Evolutionary conservation across 495 filamentous ascomycete species (phyloP), one percentile per base, ranked within the genome.

Genomic region (Penicillium verhagenii): DNA sequence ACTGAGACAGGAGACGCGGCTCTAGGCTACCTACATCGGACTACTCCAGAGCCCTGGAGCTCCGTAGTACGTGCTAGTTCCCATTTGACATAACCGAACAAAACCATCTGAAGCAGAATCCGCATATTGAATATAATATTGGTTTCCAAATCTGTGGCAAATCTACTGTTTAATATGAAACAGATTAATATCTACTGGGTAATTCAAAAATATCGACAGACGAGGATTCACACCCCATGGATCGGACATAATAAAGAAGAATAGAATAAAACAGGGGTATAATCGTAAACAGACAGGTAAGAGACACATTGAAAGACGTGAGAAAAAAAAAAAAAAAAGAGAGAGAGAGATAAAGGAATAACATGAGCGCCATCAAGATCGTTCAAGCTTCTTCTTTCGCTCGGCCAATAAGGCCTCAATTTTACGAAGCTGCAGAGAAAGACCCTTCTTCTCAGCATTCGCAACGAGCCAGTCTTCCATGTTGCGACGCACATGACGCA

Each of bases 401-500:
- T 89, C 86, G 35, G 76, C 80, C 60, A 96, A 79, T 48, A 83
- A 67, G 7, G 74, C 84, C 67, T 92, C 86, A 63, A 96, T 74
- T 64, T 79, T 72, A n/a, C 80, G 68, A 52, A 88, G 72, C 59
- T 81, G 74, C 21, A 72, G 63, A 54, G 80, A 79, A 55, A 88
- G 71, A 4, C 73, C 72, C 37, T 91, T 92, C 74, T 86, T 90
- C 76, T 96, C 92, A 26, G 84, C 87, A 68, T 96, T 89, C 11
- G 53, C 79, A 71, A 89, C 82, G 50, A 97, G 75, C 87, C 89
- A 96, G 16, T 46, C 60, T 76, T 98, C 93, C 94, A 98, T 96
- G 58, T 68, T 73, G 67, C 87, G 85, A 49, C 93, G 78, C 2
- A 87, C 74, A 18, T 62, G 67, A 55, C 77, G 78, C 82, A 96